A percentile compares a stretch with the other conserved stretches of the same genome.
Evolutionary conservation across 1,139 yeast genomes (phyloP).

Genomic region (Pichia inconspicua): DNA sequence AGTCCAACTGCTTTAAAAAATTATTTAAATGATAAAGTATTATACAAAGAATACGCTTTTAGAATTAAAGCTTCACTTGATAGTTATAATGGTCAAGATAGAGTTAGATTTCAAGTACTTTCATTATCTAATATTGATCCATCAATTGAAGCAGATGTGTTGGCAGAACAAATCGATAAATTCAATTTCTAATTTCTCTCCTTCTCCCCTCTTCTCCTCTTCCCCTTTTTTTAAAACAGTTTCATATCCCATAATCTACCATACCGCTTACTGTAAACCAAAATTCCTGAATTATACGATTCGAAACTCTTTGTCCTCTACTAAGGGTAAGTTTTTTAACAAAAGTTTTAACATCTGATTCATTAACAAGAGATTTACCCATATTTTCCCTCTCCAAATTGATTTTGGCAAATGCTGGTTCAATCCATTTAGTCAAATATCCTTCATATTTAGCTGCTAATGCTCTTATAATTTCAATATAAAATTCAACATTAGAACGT

Average conservation of each 20-base stretch:
- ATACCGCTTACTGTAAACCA: slow-evolving; percentile 55
- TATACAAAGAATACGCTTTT: slow-evolving; percentile 64
- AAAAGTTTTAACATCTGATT: slow-evolving; percentile 30
- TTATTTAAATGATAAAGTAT: slow-evolving; percentile 40
- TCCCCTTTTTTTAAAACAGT: neutral
- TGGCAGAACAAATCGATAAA: slow-evolving; percentile 43
- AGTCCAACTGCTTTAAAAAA: slow-evolving; percentile 40
- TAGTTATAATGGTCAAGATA: slow-evolving; percentile 66
- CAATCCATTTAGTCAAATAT: slow-evolving; percentile 41
- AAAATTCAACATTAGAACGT: slow-evolving; percentile 55
- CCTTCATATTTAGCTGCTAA: slow-evolving; percentile 48
- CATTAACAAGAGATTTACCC: slow-evolving; percentile 1
- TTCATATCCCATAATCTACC: slow-evolving; percentile 32
- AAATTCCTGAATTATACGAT: slow-evolving; percentile 48
- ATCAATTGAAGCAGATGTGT: slow-evolving; percentile 52
- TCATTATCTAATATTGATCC: slow-evolving; percentile 51
- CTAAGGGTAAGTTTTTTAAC: slow-evolving; percentile 51
- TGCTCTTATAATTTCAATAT: slow-evolving; percentile 46
- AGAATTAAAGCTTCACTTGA: slow-evolving; percentile 80
- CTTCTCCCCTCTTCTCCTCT: neutral
- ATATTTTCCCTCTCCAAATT: slow-evolving; percentile 23
- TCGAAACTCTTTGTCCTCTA: slow-evolving; percentile 57
- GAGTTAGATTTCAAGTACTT: slow-evolving; percentile 68
- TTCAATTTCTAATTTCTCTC: slow-evolving; percentile 21
- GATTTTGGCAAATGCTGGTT: slow-evolving; percentile 27